These are phyloP conservation scores for Abrus precatorius DNA, from an alignment of 306 rosid genomes.

Conservation along the genomic window DNA sequence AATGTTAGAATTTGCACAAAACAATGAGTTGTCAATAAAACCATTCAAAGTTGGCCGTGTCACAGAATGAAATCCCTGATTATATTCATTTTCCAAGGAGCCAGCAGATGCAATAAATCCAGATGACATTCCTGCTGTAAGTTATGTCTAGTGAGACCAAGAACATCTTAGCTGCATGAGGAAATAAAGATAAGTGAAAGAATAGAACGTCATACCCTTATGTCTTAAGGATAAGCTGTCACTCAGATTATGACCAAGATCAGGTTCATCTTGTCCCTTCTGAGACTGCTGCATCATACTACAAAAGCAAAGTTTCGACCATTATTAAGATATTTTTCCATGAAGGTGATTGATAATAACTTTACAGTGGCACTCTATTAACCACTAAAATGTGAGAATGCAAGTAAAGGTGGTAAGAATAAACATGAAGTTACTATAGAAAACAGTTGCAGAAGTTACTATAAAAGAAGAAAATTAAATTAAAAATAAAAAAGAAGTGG, in stretches of 20 bases:
- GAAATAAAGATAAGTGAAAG: slow-evolving; percentile 40
- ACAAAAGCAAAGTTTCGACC: slow-evolving; percentile 53
- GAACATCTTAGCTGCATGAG: slow-evolving; percentile 35
- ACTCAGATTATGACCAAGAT: slow-evolving; percentile 57
- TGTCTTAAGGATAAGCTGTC: slow-evolving; percentile 57
- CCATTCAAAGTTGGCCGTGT: slow-evolving; percentile 53
- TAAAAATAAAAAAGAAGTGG: slow-evolving; percentile 16
- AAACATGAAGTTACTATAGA: slow-evolving; percentile 24
- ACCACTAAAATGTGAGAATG: slow-evolving; percentile 27
- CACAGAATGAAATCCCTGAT: slow-evolving; percentile 63
- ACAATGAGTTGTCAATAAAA: slow-evolving; percentile 56
- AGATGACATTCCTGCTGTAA: slow-evolving; percentile 56
- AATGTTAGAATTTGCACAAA: slow-evolving; percentile 60
- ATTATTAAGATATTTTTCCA: slow-evolving; percentile 41
- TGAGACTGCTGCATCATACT: slow-evolving; percentile 71
- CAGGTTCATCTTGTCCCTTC: slow-evolving; percentile 64
- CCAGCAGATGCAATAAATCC: slow-evolving; percentile 61
- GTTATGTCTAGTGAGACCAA: slow-evolving; percentile 43
- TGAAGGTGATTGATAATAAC: slow-evolving; percentile 34
- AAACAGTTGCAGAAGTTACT: slow-evolving; percentile 32
- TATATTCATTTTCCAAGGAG: slow-evolving; percentile 64
- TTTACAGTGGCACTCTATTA: slow-evolving; percentile 1
- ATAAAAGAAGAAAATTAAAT: slow-evolving; percentile 24
- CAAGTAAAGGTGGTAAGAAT: slow-evolving; percentile 24
- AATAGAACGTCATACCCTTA: slow-evolving; percentile 58